Evolutionary conservation across 139 green algal species (phyloP).

Genomic region (Haematococcus lacustris): DNA sequence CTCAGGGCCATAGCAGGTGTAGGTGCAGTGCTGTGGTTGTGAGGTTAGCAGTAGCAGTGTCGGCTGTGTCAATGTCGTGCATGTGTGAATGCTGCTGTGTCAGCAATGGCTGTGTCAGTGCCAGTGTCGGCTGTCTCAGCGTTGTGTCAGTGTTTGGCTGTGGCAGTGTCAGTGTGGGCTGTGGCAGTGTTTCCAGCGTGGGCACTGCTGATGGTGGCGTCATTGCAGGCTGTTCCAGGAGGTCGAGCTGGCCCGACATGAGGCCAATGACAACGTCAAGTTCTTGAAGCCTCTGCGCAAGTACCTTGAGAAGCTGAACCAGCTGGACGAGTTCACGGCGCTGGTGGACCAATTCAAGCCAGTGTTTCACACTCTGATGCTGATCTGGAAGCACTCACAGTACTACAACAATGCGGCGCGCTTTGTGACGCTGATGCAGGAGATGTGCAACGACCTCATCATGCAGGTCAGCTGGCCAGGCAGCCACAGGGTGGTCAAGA

Average conservation of each 20-base stretch:
- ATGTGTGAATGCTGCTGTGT: no score
- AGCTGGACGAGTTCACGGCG: constrained; percentile 70
- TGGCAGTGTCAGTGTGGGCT: no score
- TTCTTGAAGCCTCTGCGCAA: constrained; percentile 69
- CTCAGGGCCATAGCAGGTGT: no score
- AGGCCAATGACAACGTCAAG: constrained; percentile 75
- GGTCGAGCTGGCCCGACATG: constrained; percentile 42
- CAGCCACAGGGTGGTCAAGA: no score
- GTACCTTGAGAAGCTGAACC: constrained; percentile 74
- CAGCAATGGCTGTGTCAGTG: no score
- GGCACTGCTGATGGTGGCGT: no score
- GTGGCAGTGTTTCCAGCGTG: no score
- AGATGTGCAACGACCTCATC: constrained; percentile 88
- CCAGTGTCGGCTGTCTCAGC: no score
- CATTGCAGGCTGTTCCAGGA: constrained; percentile 32
- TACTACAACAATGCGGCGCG: constrained; percentile 72
- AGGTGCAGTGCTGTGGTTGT: no score
- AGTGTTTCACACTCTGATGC: constrained; percentile 78
- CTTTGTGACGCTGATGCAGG: constrained; percentile 75
- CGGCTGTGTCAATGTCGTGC: no score
- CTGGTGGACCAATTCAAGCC: constrained; percentile 76
- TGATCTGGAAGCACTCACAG: constrained; percentile 84
- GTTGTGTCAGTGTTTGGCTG: no score
- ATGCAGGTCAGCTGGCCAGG: constrained; percentile 66
- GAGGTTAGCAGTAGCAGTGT: no score